Evolutionary conservation across 202 grass and related monocot species (phyloP).

Genomic region (Digitaria exilis): DNA sequence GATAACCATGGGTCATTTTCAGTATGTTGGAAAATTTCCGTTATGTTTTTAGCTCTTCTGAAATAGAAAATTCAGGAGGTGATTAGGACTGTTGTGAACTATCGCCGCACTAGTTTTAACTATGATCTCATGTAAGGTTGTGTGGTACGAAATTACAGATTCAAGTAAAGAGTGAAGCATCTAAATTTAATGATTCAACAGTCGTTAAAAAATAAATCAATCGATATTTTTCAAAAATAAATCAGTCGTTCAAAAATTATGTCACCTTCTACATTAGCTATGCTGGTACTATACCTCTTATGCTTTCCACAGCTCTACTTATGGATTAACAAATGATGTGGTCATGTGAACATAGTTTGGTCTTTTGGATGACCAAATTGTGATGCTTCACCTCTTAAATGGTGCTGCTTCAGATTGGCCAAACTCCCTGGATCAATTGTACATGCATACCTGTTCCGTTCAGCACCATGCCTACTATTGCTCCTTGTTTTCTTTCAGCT

Average conservation of each 20-base stretch:
- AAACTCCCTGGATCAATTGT: neutral
- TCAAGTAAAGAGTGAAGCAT: neutral
- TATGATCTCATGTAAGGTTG: neutral
- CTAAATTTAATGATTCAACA: neutral
- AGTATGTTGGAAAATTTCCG: neutral
- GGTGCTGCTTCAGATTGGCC: neutral
- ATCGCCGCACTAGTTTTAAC: neutral
- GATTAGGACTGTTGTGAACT: neutral
- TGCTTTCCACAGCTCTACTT: neutral
- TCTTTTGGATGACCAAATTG: neutral
- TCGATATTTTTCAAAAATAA: too few species aligned
- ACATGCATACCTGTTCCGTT: neutral
- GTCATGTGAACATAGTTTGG: neutral
- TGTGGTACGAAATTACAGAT: neutral
- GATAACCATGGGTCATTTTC: slow-evolving; percentile 16
- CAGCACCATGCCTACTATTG: neutral
- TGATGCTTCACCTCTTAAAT: neutral
- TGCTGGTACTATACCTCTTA: neutral
- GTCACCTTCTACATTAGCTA: neutral
- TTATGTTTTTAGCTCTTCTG: neutral
- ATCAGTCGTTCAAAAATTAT: too few species aligned
- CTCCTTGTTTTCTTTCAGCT: neutral
- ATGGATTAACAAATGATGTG: neutral
- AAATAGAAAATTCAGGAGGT: neutral
- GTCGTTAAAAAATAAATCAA: neutral